These are phyloP conservation scores for Oryza meyeriana DNA, from an alignment of 176 grass and related monocot genomes.

Conservation along the genomic window DNA sequence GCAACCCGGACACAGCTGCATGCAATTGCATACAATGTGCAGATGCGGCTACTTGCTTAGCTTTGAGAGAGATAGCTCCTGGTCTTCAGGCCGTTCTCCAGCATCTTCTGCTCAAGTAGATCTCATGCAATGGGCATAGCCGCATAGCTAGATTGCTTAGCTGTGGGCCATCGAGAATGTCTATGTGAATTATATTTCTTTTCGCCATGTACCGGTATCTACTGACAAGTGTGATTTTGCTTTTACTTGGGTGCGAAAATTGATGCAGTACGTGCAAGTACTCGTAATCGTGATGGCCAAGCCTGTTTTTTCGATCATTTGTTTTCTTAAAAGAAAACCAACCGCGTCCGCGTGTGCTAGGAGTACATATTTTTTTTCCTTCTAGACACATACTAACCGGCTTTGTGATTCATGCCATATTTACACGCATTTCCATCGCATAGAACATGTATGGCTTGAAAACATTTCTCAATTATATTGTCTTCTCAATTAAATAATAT, in stretches of 20 bases:
- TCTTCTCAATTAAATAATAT: too few relatives aligned
- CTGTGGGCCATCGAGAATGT: constrained; percentile 36
- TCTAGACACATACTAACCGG: neutral
- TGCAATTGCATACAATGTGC: neutral
- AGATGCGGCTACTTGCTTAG: neutral
- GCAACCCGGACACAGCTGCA: neutral
- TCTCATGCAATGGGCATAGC: neutral
- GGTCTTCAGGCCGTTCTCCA: constrained; percentile 54
- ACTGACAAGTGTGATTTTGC: constrained; percentile 32
- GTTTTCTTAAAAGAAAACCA: constrained; percentile 29
- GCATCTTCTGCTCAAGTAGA: constrained; percentile 35
- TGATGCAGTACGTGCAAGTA: constrained; percentile 7
- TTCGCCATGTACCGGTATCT: neutral
- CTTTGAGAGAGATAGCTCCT: neutral
- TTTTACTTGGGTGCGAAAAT: constrained; percentile 34
- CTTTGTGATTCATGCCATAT: neutral
- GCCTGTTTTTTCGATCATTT: neutral
- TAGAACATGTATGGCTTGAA: neutral
- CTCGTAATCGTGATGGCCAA: constrained; percentile 50
- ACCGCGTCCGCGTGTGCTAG: constrained; percentile 14
- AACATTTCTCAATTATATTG: neutral
- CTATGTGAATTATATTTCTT: neutral
- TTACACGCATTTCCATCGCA: neutral
- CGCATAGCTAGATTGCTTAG: neutral
- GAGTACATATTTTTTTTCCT: neutral